Evolutionary conservation across 306 rosid species (phyloP), one percentile per base, ranked within the genome.

Genomic region (Rosa lucieae): DNA sequence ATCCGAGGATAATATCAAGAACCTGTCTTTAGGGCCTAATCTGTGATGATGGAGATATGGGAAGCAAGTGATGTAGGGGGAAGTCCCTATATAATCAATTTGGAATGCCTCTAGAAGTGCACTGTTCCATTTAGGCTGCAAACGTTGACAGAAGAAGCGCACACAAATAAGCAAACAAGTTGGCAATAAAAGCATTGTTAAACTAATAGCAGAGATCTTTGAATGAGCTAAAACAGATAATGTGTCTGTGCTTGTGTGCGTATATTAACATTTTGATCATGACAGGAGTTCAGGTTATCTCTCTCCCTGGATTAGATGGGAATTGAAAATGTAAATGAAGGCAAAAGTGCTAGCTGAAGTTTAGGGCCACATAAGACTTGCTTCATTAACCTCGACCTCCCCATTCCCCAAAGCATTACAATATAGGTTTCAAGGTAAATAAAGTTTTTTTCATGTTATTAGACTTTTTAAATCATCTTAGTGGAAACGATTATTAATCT

Each of bases 61-160:
- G 51, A 52, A 72, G 82, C 99, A 96, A 56, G 84, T 91, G 79
- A 96, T 91, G 91, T 96, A 96, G 0, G 99, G 92, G 37, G 93
- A 91, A 61, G 76, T 87, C 58, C 99, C 99, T 2, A 96, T 77
- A 49, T 93, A 96, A 79, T 96, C 98, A 65, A 96, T 91, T 91
- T 97, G 89, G 80, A 96, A 96, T 88, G 86, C 85, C 89, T 96
- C 92, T 74, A 96, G 78, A 70, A 96, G 96, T 44, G 99, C 99
- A 79, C 90, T 82, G 88, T 96, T 96, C 98, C 99, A 96, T 85
- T 96, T 96, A 0, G 98, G 98, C 99, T 96, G 97, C 87, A 84
- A 48, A 73, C 8, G 62, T 32, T n/a, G 51, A 81, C 62, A 72
- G 43, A 18, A 78, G 71, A 23, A 43, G 35, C 9, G 20, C 10